Conservation (phyloP, 129 eudicot genomes). For the Chrysanthemum makinoi region DNA sequence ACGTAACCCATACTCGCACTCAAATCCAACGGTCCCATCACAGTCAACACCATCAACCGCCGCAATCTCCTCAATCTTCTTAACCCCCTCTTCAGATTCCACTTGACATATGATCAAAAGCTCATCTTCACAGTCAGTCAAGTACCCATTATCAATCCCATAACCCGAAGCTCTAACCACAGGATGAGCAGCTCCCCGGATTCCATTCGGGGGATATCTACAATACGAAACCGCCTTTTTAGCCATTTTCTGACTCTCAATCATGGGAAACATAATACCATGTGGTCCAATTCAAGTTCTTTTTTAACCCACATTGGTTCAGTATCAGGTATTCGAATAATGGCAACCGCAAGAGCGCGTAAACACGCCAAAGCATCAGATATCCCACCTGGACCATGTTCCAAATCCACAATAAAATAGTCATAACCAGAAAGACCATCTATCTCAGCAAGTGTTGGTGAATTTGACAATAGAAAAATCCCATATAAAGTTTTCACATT, state of each 20-base stretch:
- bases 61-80: conserved; percentile 69
- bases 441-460: conserved; percentile 49
- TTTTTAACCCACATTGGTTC: conserved; percentile 75
- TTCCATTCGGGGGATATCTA: conserved; percentile 70
- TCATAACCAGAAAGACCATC: conserved; percentile 49
- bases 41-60: conserved; percentile 91
- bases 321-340: conserved; percentile 73
- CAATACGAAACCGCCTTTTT: conserved; percentile 70
- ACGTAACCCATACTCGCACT: conserved; percentile 90
- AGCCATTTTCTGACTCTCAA: conserved; percentile 64
- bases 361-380: conserved; percentile 62
- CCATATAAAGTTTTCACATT: conserved; percentile 81
- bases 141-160: conserved; percentile 67
- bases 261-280: conserved; percentile 97
- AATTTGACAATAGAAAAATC: background rate
- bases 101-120: conserved; percentile 93
- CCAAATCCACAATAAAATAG: conserved; percentile 82
- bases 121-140: conserved; percentile 63
- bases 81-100: conserved; percentile 72
- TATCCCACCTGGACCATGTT: conserved; percentile 76
- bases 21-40: conserved; percentile 94
- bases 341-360: conserved; percentile 70
- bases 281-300: conserved; percentile 91
- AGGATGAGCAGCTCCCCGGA: conserved; percentile 81
- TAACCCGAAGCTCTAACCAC: conserved; percentile 73